phyloP scores from a whole-genome alignment of 768 basidiomycete species.

The Lactarius indigo region DNA sequence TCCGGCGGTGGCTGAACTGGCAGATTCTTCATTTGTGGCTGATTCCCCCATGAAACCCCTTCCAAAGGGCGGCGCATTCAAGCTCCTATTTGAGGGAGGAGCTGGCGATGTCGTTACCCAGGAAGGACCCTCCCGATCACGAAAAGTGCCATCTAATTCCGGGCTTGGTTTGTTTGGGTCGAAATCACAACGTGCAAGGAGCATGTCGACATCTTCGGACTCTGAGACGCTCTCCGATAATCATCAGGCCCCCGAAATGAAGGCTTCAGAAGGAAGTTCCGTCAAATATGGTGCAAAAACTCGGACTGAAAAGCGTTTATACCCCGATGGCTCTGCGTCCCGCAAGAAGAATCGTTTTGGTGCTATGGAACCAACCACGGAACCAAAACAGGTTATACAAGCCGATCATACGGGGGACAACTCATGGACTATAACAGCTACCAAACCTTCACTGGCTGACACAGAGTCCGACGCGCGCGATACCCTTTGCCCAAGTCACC shows the following conservation, averaged over 20 bases:
- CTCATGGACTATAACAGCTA: neutral
- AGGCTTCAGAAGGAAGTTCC: constrained; percentile 15
- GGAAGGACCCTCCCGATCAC: constrained; percentile 23
- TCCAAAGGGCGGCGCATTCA: constrained; percentile 57
- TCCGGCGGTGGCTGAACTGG: constrained; percentile 31
- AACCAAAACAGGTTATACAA: constrained; percentile 8
- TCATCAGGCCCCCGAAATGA: constrained; percentile 18
- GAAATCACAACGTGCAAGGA: constrained; percentile 25
- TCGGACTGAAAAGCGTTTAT: constrained; percentile 15
- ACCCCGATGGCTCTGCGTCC: constrained; percentile 8
- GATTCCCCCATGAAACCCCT: constrained; percentile 70
- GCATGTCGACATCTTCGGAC: constrained; percentile 23
- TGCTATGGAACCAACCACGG: constrained; percentile 4
- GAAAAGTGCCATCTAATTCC: constrained; percentile 8
- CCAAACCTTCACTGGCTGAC: constrained; percentile 16
- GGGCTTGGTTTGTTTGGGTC: constrained; percentile 13
- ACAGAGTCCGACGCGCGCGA: constrained; percentile 14
- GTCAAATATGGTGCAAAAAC: neutral
- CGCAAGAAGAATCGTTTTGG: constrained; percentile 23
- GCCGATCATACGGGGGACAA: neutral
- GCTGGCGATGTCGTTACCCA: constrained; percentile 19
- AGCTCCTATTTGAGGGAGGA: constrained; percentile 62
- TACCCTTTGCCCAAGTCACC: constrained; percentile 25
- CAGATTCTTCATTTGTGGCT: constrained; percentile 52
- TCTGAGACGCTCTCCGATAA: constrained; percentile 23